These are phyloP conservation scores for Trichoderma orchidacearum DNA, from an alignment of 495 filamentous ascomycete species.

Conservation along the genomic window DNA sequence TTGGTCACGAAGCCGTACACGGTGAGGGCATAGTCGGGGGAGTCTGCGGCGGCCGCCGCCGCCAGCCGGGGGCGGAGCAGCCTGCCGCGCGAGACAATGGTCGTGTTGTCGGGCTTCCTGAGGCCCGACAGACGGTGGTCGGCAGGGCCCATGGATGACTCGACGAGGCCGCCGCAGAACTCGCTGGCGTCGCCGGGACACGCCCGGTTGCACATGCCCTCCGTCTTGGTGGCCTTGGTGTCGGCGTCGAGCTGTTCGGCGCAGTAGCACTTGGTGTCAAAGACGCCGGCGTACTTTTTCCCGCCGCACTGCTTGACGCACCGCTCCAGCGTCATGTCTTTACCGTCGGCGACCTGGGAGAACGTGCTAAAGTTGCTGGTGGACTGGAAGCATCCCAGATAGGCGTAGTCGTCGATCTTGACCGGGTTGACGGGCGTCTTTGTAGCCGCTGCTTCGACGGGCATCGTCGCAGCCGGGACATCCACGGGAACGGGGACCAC, in stretches of 20 bases:
- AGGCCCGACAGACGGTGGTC: too few species aligned
- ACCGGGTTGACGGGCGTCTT: not conserved
- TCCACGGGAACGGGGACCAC: not conserved
- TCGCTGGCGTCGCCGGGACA: not conserved
- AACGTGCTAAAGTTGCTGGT: conserved; percentile 9
- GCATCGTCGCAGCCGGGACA: not conserved
- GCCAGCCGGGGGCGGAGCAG: too few species aligned
- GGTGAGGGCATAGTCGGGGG: not conserved
- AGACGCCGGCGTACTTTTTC: not conserved
- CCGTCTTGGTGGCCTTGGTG: not conserved
- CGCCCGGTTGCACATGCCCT: not conserved
- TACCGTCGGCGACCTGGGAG: not conserved
- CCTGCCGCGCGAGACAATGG: too few species aligned
- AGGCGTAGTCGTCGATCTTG: conserved; percentile 9
- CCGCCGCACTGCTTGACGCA: not conserved
- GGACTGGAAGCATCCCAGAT: conserved; percentile 12
- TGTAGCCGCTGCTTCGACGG: not conserved
- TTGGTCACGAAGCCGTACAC: not conserved
- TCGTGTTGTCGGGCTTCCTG: too few species aligned
- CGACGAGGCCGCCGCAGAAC: not conserved
- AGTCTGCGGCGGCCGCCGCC: too few species aligned
- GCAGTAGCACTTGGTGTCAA: not conserved
- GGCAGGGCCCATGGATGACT: too few species aligned
- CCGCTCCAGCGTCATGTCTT: not conserved
- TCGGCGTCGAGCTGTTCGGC: not conserved